Evolutionary conservation across 192 early-diverging fungal genomes (phyloP).

Genomic region (Linnemannia schmuckeri): DNA sequence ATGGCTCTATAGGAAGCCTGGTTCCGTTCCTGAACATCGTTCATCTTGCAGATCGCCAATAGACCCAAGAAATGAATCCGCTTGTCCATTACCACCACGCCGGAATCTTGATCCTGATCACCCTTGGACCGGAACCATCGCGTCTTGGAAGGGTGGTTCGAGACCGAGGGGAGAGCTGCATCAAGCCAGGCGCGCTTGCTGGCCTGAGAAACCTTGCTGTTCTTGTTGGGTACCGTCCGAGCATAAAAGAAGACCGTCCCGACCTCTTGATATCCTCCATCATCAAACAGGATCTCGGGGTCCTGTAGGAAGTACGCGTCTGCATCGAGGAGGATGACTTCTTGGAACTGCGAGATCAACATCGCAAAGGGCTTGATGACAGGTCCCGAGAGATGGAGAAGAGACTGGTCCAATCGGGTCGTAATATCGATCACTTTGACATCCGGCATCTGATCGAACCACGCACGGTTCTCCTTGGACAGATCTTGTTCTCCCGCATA

Average conservation of each 20-base stretch:
- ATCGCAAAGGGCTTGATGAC: slow-evolving; percentile 74
- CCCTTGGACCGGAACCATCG: slow-evolving; percentile 55
- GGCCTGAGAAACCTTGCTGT: background rate
- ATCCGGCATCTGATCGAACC: slow-evolving; percentile 38
- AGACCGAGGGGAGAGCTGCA: slow-evolving; percentile 58
- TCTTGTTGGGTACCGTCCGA: slow-evolving; percentile 57
- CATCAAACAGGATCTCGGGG: slow-evolving; percentile 65
- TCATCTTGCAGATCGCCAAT: slow-evolving; percentile 67
- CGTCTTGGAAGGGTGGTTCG: slow-evolving; percentile 49
- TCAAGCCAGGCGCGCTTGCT: slow-evolving; percentile 61
- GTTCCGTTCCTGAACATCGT: slow-evolving; percentile 57
- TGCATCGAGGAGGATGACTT: slow-evolving; percentile 75
- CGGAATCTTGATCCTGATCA: slow-evolving; percentile 71
- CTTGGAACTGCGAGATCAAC: slow-evolving; percentile 65
- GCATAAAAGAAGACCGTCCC: slow-evolving; percentile 72
- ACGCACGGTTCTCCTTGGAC: slow-evolving; percentile 22
- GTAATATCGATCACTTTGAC: slow-evolving; percentile 53
- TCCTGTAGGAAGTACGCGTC: slow-evolving; percentile 72
- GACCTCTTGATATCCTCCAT: slow-evolving; percentile 57
- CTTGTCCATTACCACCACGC: slow-evolving; percentile 70
- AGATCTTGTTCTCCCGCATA: slow-evolving; percentile 64
- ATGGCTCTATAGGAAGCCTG: slow-evolving; percentile 54
- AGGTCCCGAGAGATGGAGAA: slow-evolving; percentile 62
- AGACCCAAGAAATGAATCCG: slow-evolving; percentile 61
- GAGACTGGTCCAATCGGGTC: slow-evolving; percentile 52